Evolutionary conservation across 2,329 filamentous ascomycete genomes (phyloP).

Genomic region (Hypoxylon sp.): DNA sequence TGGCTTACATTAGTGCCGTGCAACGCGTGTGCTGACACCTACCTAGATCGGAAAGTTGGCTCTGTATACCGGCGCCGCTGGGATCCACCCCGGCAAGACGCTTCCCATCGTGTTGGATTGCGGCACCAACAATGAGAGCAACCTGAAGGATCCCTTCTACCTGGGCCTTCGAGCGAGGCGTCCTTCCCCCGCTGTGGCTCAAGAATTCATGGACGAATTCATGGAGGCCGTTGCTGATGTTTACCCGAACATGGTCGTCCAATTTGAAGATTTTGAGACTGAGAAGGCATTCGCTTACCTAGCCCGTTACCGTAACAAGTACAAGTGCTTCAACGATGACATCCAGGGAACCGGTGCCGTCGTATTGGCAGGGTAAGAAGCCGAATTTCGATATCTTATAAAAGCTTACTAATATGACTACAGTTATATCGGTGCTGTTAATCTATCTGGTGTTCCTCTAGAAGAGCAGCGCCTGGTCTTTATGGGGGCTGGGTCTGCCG

Average conservation of each 20-base stretch:
- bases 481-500: conserved; percentile 93
- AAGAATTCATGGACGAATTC: conserved; percentile 96
- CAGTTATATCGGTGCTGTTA: conserved; percentile 77
- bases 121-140: conserved; percentile 74
- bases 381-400: not conserved
- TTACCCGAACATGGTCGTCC: conserved; percentile 77
- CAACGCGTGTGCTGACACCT: conserved; percentile 46
- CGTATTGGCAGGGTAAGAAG: conserved; percentile 80
- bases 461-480: conserved; percentile 96
- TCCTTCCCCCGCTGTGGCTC: conserved; percentile 80
- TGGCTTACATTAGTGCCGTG: conserved; percentile 26
- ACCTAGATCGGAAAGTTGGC: conserved; percentile 87
- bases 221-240: conserved; percentile 89
- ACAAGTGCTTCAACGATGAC: conserved; percentile 99
- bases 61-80: conserved; percentile 94
- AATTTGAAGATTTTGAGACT: conserved; percentile 98
- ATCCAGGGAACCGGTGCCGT: conserved; percentile 98
- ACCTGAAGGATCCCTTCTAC: conserved; percentile 81
- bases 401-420: conserved; percentile 33
- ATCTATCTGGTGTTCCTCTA: conserved; percentile 84
- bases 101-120: conserved; percentile 77
- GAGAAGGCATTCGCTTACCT: conserved; percentile 91
- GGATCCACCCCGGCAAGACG: conserved; percentile 90
- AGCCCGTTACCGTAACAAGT: conserved; percentile 86
- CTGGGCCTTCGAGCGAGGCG: conserved; percentile 89